phyloP scores from a whole-genome alignment of 1,284 basidiomycete species.

The Baeospora myosura region DNA sequence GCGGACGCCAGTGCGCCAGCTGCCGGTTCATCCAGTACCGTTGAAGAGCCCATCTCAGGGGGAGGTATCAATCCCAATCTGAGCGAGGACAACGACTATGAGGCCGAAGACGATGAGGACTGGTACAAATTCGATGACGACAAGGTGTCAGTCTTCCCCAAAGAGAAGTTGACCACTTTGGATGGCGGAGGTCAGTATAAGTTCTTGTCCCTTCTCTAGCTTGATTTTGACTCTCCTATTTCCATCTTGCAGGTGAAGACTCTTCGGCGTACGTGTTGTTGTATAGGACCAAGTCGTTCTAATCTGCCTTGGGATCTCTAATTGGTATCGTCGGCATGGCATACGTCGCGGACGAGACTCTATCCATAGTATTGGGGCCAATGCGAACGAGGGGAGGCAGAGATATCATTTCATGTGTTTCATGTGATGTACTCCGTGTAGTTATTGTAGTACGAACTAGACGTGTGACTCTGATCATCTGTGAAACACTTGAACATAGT shows the following conservation, averaged over 20 bases:
- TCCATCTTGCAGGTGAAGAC: constrained; percentile 54
- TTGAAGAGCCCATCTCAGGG: constrained; percentile 11
- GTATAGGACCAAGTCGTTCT: constrained; percentile 52
- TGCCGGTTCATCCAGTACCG: not conserved
- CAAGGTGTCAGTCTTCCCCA: constrained; percentile 77
- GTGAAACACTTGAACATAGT: too few species aligned
- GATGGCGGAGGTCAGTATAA: constrained; percentile 72
- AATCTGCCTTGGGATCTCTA: too few species aligned
- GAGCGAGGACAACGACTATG: constrained; percentile 7
- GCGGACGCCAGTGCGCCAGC: constrained; percentile 5
- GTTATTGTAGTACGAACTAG: too few species aligned
- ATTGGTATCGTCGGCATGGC: too few species aligned
- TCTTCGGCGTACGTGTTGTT: constrained; percentile 82
- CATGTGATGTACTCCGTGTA: too few species aligned
- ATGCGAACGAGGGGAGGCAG: too few species aligned
- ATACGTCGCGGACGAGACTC: too few species aligned
- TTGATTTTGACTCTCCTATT: constrained; percentile 2
- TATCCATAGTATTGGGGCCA: too few species aligned
- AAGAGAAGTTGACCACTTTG: constrained; percentile 75
- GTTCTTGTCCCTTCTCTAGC: constrained; percentile 7
- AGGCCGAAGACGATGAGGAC: constrained; percentile 57
- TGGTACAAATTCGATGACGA: constrained; percentile 94
- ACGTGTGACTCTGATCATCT: too few species aligned
- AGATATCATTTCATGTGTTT: too few species aligned
- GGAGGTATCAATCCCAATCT: constrained; percentile 7